A percentile compares a stretch with the other conserved stretches of the same genome.
Evolutionary conservation across 2,329 filamentous ascomycete genomes (phyloP).

Genomic region (Colletotrichum shisoi): DNA sequence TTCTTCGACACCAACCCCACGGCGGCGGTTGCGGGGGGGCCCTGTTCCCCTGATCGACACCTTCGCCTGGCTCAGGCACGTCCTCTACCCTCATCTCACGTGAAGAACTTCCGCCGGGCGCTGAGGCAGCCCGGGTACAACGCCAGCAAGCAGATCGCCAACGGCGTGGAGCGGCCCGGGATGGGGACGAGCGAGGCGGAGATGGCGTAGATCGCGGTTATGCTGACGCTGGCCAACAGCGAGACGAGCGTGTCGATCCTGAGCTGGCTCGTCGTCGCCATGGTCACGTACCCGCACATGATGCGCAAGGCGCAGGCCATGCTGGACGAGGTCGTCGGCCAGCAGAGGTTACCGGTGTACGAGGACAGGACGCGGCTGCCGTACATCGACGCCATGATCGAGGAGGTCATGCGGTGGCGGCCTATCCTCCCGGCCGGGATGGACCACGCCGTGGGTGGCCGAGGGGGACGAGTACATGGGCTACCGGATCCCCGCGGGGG

Average conservation of each 20-base stretch:
- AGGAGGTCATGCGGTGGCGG: slow-evolving; percentile 47
- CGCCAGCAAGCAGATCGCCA: slow-evolving; percentile 7
- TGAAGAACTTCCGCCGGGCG: slow-evolving; percentile 9
- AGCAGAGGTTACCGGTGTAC: slow-evolving; percentile 43
- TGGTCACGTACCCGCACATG: slow-evolving; percentile 41
- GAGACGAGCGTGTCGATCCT: slow-evolving; percentile 10
- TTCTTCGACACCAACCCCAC: slow-evolving; percentile 2
- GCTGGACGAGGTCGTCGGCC: slow-evolving; percentile 51
- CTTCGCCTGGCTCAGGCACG: slow-evolving; percentile 16
- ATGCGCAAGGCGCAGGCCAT: slow-evolving; percentile 51
- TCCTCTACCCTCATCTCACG: slow-evolving; percentile 20
- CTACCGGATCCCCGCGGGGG: slow-evolving; percentile 45
- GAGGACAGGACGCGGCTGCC: slow-evolving; percentile 43
- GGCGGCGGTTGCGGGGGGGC: neutral
- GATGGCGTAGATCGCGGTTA: neutral
- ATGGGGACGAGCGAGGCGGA: slow-evolving; percentile 2
- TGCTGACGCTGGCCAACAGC: slow-evolving; percentile 15
- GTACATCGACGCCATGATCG: slow-evolving; percentile 46
- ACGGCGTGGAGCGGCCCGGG: neutral
- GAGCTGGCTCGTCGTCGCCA: slow-evolving; percentile 46
- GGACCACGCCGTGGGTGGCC: slow-evolving; percentile 50
- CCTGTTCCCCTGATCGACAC: neutral
- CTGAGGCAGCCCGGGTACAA: slow-evolving; percentile 8
- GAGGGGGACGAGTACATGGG: slow-evolving; percentile 45
- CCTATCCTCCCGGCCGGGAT: slow-evolving; percentile 49